Percentiles rank a stretch among this genome's conserved stretches.
phyloP scores from a whole-genome alignment of 768 basidiomycete species.

The Leucocoprinus leucothites region DNA sequence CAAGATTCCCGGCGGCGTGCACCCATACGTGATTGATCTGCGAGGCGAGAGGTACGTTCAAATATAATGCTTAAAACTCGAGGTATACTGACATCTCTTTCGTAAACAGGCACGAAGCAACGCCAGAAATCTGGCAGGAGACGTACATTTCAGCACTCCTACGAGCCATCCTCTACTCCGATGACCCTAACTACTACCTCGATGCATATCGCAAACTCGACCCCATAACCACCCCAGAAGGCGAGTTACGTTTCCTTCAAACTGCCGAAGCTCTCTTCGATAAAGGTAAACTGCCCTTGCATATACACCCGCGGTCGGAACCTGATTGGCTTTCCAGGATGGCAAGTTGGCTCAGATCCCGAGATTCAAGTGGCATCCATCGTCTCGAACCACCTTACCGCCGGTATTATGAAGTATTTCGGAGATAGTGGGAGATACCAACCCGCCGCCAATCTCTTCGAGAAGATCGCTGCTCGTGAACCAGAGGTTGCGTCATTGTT shows the following conservation, averaged over 20 bases:
- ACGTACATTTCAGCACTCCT: slow-evolving; percentile 93
- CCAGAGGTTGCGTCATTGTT: slow-evolving; percentile 88
- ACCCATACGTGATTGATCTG: slow-evolving; percentile 89
- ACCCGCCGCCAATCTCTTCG: slow-evolving; percentile 89
- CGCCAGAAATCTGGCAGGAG: slow-evolving; percentile 94
- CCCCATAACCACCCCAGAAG: slow-evolving; percentile 86
- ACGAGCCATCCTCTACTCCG: slow-evolving; percentile 91
- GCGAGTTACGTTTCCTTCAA: slow-evolving; percentile 86
- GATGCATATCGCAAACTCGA: slow-evolving; percentile 96
- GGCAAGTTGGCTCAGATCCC: slow-evolving; percentile 98
- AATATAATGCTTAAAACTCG: background rate
- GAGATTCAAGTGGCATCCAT: slow-evolving; percentile 98
- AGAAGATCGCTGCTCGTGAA: slow-evolving; percentile 81
- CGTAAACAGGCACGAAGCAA: slow-evolving; percentile 84
- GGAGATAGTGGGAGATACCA: slow-evolving; percentile 87
- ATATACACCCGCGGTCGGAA: background rate
- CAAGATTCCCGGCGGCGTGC: slow-evolving; percentile 96
- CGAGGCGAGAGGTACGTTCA: slow-evolving; percentile 88
- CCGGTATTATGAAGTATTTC: slow-evolving; percentile 96
- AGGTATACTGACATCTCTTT: slow-evolving; percentile 1
- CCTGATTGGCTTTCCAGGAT: slow-evolving; percentile 49
- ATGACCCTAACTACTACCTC: slow-evolving; percentile 87
- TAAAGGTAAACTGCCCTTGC: slow-evolving; percentile 49
- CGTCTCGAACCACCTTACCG: slow-evolving; percentile 94
- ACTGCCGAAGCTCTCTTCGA: slow-evolving; percentile 86